Conservation (phyloP, 306 rosid genomes). For the Trifolium repens region DNA sequence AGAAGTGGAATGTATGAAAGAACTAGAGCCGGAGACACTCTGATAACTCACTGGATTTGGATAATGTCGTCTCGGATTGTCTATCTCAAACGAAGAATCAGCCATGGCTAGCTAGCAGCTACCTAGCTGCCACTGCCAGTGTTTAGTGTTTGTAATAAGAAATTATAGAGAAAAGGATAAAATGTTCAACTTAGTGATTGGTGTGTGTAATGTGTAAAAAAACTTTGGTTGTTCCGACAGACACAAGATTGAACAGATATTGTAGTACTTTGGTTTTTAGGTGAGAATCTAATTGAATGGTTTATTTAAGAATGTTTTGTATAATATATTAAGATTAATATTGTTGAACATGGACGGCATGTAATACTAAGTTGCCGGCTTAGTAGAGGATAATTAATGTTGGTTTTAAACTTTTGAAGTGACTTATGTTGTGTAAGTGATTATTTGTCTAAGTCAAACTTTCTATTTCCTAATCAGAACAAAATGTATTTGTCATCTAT, state of each 20-base stretch:
- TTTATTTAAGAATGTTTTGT: neutral
- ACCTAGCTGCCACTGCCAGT: neutral
- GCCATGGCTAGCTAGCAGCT: conserved; percentile 47
- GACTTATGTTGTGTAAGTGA: conserved; percentile 27
- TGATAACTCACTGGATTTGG: conserved; percentile 52
- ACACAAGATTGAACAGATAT: no score
- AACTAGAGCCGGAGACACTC: conserved; percentile 53
- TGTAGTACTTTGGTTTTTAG: no score
- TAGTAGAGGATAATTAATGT: conserved; percentile 20
- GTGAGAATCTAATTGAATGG: conserved; percentile 17
- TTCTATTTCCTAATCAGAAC: conserved; percentile 17
- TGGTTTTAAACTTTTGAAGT: neutral
- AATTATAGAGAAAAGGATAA: neutral
- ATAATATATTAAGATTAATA: neutral
- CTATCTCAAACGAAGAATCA: conserved; percentile 60
- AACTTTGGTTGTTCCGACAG: no score
- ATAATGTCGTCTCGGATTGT: conserved; percentile 42
- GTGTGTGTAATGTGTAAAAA: neutral
- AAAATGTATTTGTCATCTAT: conserved; percentile 34
- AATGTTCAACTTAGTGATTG: conserved; percentile 5
- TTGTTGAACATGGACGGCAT: conserved; percentile 48
- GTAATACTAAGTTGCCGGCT: conserved; percentile 44
- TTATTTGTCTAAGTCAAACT: conserved; percentile 16
- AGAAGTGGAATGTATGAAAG: conserved; percentile 52
- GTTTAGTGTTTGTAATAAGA: neutral